Base-by-base conservation (phyloP, 2,329 filamentous ascomycete species). In the Fusarium napiforme region DNA sequence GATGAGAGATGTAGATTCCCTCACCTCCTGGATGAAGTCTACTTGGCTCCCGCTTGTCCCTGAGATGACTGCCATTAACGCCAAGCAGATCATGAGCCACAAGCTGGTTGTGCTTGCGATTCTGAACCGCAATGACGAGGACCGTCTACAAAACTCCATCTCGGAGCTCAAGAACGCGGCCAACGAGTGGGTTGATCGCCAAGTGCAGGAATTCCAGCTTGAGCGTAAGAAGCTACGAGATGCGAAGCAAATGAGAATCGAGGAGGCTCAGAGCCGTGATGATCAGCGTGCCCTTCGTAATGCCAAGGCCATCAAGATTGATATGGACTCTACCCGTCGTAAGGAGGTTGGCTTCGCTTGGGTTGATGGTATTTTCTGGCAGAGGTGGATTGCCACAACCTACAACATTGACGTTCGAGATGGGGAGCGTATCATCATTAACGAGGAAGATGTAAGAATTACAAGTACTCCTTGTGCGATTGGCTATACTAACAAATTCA, bases 331-430 rank as follows among this genome's bases (percentile, higher is more conserved):
- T 79, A 90, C 94, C 59, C 91, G 95, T 79, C 92, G 92, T 76
- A 97, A 96, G 82, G 93, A 97, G 80, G 95, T 98, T 46, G 90
- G 91, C 14, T 99, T 99, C 82, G 96, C 96, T 18, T 99, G 96
- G 96, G 94, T 98, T 18, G 96, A 99, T 80, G 95, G 95, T 57
- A 90, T 94, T 12, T 98, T 98, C 82, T 99, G 96, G 96, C 95
- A 98, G 83, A 90, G 96, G 71, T 99, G 96, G 96, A 90, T 99
- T 73, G 89, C 93, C 75, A 95, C 92, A n/a, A 98, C 96, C 0
- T 99, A 97, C 79, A 96, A 96, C 61, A 93, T 98, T 75, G 93
- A 97, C 77, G 91, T 96, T 69, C 91, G 89, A 79, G 91, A 96
- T 71, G 95, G 96, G 53, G 96, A 98, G 82, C 91, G 94, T 71